These are phyloP conservation scores for Zygosaccharomyces rouxii DNA, from an alignment of 805 yeast species.

Conservation along the genomic window DNA sequence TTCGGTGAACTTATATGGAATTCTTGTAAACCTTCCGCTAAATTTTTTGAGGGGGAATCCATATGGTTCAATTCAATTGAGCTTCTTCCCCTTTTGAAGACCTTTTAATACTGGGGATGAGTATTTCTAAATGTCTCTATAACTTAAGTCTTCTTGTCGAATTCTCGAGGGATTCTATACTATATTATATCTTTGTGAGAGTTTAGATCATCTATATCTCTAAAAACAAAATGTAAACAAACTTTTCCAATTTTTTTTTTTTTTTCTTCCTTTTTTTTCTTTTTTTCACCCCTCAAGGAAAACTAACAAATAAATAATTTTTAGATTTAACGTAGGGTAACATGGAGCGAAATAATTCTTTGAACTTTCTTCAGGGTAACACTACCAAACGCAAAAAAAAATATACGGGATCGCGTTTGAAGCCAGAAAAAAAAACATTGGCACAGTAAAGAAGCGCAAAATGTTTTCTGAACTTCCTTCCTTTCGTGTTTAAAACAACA, in stretches of 20 bases:
- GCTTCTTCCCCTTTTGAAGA: neutral
- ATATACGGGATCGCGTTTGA: neutral
- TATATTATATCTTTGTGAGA: constrained; percentile 10
- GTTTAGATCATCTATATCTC: neutral
- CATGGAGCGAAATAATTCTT: neutral
- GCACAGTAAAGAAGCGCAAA: constrained; percentile 3
- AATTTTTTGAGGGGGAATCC: constrained; percentile 16
- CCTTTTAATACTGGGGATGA: no score
- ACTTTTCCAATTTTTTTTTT: neutral
- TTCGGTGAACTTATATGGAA: constrained; percentile 26
- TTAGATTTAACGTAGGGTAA: neutral
- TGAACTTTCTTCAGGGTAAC: neutral
- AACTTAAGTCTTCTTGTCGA: neutral
- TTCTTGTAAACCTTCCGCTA: constrained; percentile 21
- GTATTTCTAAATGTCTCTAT: neutral
- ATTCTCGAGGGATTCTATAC: neutral
- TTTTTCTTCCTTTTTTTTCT: neutral
- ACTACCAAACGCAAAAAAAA: neutral
- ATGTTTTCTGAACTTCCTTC: neutral
- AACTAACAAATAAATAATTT: no score
- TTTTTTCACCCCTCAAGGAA: neutral
- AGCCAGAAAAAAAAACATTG: constrained; percentile 3
- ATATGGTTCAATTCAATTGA: constrained; percentile 6
- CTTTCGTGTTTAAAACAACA: constrained; percentile 6
- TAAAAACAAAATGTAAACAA: constrained; percentile 9